Conservation (phyloP, 352 stramenopile species). For the Hyaloperonospora arabidopsidis region DNA sequence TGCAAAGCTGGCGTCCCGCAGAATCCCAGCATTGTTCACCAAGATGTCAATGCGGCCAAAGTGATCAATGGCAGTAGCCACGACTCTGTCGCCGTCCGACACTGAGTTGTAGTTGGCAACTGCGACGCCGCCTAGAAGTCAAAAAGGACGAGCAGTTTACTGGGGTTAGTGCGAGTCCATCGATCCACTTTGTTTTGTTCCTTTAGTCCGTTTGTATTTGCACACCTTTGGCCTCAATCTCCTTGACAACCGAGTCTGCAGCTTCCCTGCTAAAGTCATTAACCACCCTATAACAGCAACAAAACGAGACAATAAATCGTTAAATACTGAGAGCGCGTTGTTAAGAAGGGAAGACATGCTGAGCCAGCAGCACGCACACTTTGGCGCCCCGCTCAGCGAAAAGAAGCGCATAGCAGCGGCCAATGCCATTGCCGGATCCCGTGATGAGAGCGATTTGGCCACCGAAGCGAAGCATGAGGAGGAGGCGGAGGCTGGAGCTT, state of each 20-base stretch:
- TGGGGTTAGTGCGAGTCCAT: background rate
- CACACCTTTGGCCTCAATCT: slow-evolving; percentile 69
- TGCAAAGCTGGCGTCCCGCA: slow-evolving; percentile 85
- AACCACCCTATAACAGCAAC: slow-evolving; percentile 39
- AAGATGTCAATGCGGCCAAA: slow-evolving; percentile 78
- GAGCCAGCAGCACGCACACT: slow-evolving; percentile 45
- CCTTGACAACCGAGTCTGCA: slow-evolving; percentile 62
- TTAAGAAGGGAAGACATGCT: background rate
- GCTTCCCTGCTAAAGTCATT: slow-evolving; percentile 65
- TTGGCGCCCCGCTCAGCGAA: slow-evolving; percentile 73
- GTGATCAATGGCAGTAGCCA: slow-evolving; percentile 57
- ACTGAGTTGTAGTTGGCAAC: slow-evolving; percentile 82
- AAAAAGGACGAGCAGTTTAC: background rate
- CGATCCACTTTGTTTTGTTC: background rate
- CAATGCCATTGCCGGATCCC: slow-evolving; percentile 62
- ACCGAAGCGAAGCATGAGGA: slow-evolving; percentile 63
- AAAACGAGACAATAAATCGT: slow-evolving; percentile 1
- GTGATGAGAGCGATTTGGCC: slow-evolving; percentile 73
- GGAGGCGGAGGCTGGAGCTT: no score
- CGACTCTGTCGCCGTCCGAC: slow-evolving; percentile 76
- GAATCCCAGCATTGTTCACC: slow-evolving; percentile 92
- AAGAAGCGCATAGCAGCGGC: slow-evolving; percentile 65
- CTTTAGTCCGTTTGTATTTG: background rate
- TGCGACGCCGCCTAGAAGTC: slow-evolving; percentile 41
- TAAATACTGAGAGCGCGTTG: background rate